phyloP scores from a whole-genome alignment of 2,329 filamentous ascomycete species.

The Cladosporium sphaerospermum region DNA sequence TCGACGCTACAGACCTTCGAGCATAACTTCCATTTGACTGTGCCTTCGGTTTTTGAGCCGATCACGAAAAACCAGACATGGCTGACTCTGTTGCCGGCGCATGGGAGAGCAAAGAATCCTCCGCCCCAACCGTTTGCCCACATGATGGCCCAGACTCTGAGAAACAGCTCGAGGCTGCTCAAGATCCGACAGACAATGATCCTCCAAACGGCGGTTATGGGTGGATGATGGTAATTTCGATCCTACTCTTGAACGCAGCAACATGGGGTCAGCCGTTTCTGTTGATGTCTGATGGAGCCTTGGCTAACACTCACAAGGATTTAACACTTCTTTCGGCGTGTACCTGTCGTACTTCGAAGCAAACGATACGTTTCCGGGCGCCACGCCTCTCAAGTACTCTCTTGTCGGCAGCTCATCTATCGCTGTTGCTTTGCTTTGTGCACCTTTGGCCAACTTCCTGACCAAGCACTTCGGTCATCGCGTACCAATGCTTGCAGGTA shows the following conservation, averaged over 20 bases:
- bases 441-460: conserved; percentile 1
- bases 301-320: conserved; percentile 10
- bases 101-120: not conserved
- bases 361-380: conserved; percentile 29
- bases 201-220: conserved; percentile 34
- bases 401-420: conserved; percentile 38
- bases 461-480: conserved; percentile 4
- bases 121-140: not conserved
- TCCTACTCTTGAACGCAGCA: conserved; percentile 27
- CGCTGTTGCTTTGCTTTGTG: conserved; percentile 27
- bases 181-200: not conserved
- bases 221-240: conserved; percentile 28
- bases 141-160: not conserved
- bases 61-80: not conserved
- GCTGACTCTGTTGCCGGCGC: not conserved
- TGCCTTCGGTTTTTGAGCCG: too few species aligned
- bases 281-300: not conserved
- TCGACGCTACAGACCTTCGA: too few species aligned
- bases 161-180: not conserved
- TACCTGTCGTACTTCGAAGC: conserved; percentile 39
- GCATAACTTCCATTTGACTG: too few species aligned
- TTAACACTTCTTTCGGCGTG: conserved; percentile 33
- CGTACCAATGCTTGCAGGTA: not conserved
- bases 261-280: conserved; percentile 27
- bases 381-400: conserved; percentile 34